Conservation (phyloP, 257 asterid genomes). For the Nicotiana tabacum region DNA sequence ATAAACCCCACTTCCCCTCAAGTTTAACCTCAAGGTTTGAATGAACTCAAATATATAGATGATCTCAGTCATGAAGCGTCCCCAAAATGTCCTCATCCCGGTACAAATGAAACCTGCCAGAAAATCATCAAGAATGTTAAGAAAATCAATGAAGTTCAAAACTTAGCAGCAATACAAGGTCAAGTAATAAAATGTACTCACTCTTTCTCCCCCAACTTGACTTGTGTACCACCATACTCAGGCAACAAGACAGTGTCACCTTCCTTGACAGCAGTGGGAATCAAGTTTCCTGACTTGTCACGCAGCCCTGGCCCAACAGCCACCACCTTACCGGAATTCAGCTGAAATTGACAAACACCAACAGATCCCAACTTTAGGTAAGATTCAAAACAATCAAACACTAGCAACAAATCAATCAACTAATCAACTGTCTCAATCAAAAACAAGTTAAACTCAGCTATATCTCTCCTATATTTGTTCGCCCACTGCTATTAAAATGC, state of each 20-base stretch:
- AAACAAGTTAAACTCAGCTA: background rate
- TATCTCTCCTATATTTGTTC: background rate
- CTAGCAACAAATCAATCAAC: background rate
- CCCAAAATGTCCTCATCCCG: constrained; percentile 74
- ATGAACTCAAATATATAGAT: background rate
- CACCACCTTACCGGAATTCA: constrained; percentile 79
- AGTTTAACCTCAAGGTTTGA: background rate
- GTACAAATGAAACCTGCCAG: constrained; percentile 51
- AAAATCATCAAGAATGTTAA: background rate
- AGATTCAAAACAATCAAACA: background rate
- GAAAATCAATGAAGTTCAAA: background rate
- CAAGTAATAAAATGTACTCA: constrained; percentile 21
- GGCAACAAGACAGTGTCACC: constrained; percentile 92
- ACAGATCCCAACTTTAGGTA: background rate
- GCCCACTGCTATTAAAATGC: too few species aligned
- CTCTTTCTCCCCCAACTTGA: constrained; percentile 89
- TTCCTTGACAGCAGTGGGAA: constrained; percentile 81
- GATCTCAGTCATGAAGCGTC: constrained; percentile 36
- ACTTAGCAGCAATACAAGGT: background rate
- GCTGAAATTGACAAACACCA: constrained; percentile 34
- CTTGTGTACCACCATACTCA: constrained; percentile 86
- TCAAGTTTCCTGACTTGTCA: constrained; percentile 47
- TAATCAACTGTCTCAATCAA: background rate
- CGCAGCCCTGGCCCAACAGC: constrained; percentile 77
- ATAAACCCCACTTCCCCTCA: background rate